Base-by-base conservation (phyloP, 257 asterid species). In the Linaria vulgaris region DNA sequence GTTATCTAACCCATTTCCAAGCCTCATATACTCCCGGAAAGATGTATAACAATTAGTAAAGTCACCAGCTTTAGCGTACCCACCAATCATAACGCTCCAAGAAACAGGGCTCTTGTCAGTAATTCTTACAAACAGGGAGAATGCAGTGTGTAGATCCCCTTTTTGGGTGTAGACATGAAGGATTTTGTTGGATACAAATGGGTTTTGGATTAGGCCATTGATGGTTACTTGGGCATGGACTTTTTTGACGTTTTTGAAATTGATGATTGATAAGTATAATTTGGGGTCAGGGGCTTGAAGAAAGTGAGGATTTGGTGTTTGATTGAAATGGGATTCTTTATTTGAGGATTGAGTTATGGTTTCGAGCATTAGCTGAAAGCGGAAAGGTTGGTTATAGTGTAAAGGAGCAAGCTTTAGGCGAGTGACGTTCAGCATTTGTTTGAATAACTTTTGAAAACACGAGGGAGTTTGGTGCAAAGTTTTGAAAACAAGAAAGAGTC, bases 21-120 rank as follows among this genome's bases (percentile, higher is more conserved):
- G 77, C 63, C 85, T 79, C 61, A 84, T 55, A 54, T 75, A 84
- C 60, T 84, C 82, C 76, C 78, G 77, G 62, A 84, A 79, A 61
- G 46, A 57, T 48, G 63, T 63, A 34, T 70, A 84, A 59, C 91
- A 77, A 30, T 59, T 72, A 9, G 50, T 1, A 68, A 23, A 72
- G 4, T 78, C 81, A 48, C 78, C 79, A 69, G 70, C 64, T 71
- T 77, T 81, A 21, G 82, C 80, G 69, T 66, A 79, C 64, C 90
- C 90, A 53, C 83, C 85, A 46, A 84, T 66, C 80, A 81, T 70
- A 50, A 79, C 81, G 72, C 91, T 77, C 88, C 91, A 84, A 31
- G 85, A 81, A 76, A 70, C 72, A 17, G 84, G 51, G 63, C 77
- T 61, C 71, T 69, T 77, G 31, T 56, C 76, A 17, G 22, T 15